Conservation (phyloP, 352 stramenopile species). For the Phytophthora pini region DNA sequence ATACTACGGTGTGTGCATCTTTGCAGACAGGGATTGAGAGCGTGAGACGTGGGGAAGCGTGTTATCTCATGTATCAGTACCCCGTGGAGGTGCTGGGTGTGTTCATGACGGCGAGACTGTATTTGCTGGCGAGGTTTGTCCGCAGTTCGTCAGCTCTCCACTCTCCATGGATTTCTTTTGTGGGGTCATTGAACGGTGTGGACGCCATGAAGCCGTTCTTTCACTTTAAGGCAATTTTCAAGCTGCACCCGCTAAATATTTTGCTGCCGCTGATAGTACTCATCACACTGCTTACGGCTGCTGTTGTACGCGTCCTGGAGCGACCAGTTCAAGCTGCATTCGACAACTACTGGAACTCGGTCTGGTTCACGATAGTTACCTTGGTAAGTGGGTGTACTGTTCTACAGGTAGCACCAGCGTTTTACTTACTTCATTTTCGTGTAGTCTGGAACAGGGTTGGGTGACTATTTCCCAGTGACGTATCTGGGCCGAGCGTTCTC, state of each 20-base stretch:
- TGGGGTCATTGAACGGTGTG: constrained; percentile 78
- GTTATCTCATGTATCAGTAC: constrained; percentile 75
- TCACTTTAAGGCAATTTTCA: constrained; percentile 85
- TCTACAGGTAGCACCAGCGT: not conserved
- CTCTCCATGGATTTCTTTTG: constrained; percentile 79
- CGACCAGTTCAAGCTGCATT: constrained; percentile 66
- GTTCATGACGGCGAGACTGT: constrained; percentile 71
- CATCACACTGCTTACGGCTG: constrained; percentile 65
- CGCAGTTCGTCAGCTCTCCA: constrained; percentile 74
- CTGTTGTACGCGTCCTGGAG: constrained; percentile 80
- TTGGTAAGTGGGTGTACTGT: constrained; percentile 46
- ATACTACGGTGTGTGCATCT: constrained; percentile 23
- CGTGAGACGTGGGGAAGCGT: constrained; percentile 41
- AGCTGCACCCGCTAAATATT: constrained; percentile 64
- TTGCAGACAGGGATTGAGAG: constrained; percentile 30
- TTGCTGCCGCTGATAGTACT: constrained; percentile 65
- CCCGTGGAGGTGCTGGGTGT: constrained; percentile 67
- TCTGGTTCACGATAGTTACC: constrained; percentile 76
- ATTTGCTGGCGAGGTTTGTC: constrained; percentile 72
- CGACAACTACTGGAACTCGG: constrained; percentile 73
- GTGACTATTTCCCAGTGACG: constrained; percentile 77
- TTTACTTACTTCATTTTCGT: constrained; percentile 1
- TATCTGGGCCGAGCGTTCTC: constrained; percentile 66
- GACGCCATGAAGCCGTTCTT: constrained; percentile 82
- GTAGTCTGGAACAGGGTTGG: constrained; percentile 74